Percentiles rank a stretch among this genome's conserved stretches.
phyloP scores from a whole-genome alignment of 805 yeast genomes.

The Cyberlindnera samutprakarnensis region DNA sequence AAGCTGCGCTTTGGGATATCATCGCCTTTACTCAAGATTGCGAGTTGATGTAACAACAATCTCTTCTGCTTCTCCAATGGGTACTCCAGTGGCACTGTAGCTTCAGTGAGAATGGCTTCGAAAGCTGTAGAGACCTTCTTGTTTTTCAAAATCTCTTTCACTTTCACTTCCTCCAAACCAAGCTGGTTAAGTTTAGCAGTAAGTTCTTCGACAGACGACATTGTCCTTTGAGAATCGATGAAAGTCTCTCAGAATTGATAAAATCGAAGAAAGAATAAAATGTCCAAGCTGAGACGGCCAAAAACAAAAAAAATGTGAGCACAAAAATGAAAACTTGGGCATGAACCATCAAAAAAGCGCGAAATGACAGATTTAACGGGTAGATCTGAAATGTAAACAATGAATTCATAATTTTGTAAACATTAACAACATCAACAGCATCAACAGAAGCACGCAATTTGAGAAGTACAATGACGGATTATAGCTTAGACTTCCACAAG shows the following conservation, averaged over 20 bases:
- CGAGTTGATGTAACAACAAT: slow-evolving; percentile 68
- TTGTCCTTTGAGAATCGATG: no score
- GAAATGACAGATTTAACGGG: no score
- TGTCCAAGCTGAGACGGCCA: no score
- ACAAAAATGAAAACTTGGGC: no score
- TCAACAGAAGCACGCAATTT: not conserved
- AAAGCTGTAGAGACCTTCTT: slow-evolving; percentile 74
- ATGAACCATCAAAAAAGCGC: no score
- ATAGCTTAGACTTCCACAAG: slow-evolving; percentile 5
- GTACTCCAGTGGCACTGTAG: slow-evolving; percentile 23
- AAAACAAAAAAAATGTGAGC: no score
- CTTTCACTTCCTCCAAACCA: slow-evolving; percentile 68
- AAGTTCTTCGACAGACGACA: slow-evolving; percentile 27
- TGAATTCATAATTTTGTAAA: no score
- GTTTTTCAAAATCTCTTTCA: slow-evolving; percentile 77
- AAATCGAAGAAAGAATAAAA: no score
- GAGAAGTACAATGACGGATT: slow-evolving; percentile 2
- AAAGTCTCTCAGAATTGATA: no score
- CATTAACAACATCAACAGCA: not conserved
- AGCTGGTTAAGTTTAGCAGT: slow-evolving; percentile 28
- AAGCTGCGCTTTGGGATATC: slow-evolving; percentile 40
- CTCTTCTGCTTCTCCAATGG: slow-evolving; percentile 51
- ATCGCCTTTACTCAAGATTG: slow-evolving; percentile 56
- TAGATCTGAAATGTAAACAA: no score
- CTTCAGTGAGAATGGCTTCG: slow-evolving; percentile 46